Evolutionary conservation across 179 eudicot species (phyloP).

Genomic region (Spergularia azorica): DNA sequence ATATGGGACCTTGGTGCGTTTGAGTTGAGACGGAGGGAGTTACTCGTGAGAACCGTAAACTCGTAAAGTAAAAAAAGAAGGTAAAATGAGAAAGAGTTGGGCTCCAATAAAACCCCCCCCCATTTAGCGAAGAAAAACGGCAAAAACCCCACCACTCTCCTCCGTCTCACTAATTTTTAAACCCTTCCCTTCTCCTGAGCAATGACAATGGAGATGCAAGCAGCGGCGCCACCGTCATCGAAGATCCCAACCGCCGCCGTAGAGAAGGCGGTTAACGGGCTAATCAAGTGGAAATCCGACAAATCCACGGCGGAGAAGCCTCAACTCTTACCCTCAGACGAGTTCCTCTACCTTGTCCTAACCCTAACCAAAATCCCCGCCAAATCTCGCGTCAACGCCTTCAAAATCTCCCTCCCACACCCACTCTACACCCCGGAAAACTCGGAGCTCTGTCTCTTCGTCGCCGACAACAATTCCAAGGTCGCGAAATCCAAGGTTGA

Average conservation of each 20-base stretch:
- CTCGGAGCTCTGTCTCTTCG: constrained; percentile 52
- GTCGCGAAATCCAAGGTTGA: constrained; percentile 45
- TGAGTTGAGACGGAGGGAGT: too few relatives aligned
- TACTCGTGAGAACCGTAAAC: too few relatives aligned
- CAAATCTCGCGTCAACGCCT: constrained; percentile 44
- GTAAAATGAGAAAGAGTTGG: too few relatives aligned
- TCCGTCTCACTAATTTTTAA: too few relatives aligned
- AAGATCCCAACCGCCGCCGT: constrained; percentile 27
- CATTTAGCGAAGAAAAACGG: too few relatives aligned
- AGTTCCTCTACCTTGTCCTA: constrained; percentile 64
- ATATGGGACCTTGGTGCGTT: too few relatives aligned
- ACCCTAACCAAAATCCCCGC: constrained; percentile 69
- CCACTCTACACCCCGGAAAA: constrained; percentile 39
- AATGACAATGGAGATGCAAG: constrained; percentile 13
- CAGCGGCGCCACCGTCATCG: constrained; percentile 16
- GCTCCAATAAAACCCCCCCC: too few relatives aligned
- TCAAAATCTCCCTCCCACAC: constrained; percentile 62
- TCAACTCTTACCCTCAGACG: constrained; percentile 46
- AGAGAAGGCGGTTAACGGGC: constrained; percentile 48
- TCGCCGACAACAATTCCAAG: constrained; percentile 51
- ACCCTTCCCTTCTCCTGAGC: too few relatives aligned
- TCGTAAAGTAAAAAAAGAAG: too few relatives aligned
- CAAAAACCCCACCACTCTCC: too few relatives aligned
- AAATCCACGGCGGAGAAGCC: constrained; percentile 36
- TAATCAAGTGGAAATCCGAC: constrained; percentile 59